phyloP scores from a whole-genome alignment of 139 green algal genomes.

The Picochlorum sp. region DNA sequence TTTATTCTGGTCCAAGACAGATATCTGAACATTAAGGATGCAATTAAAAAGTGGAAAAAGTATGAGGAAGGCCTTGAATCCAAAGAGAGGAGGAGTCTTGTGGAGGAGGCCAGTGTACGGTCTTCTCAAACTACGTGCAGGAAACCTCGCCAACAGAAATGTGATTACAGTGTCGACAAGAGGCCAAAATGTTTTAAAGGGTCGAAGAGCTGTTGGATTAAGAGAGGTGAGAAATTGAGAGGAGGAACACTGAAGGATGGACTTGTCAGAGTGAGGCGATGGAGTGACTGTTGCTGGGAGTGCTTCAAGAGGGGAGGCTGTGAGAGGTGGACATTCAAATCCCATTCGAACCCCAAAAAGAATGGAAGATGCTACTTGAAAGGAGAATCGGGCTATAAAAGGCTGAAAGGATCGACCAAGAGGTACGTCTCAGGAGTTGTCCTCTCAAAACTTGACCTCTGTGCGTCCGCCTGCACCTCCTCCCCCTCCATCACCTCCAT shows the following conservation, averaged over 20 bases:
- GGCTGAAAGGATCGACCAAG: too few species aligned
- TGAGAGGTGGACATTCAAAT: neutral
- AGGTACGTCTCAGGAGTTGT: too few species aligned
- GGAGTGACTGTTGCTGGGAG: neutral
- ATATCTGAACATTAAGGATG: neutral
- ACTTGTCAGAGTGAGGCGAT: neutral
- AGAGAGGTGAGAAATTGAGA: neutral
- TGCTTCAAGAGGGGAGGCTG: conserved; percentile 2
- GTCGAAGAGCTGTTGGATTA: neutral
- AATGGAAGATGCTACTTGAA: neutral
- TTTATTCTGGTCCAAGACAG: neutral
- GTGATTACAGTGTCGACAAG: neutral
- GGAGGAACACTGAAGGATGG: neutral
- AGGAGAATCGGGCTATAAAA: neutral
- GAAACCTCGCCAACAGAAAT: neutral
- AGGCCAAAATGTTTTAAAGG: neutral
- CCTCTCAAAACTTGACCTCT: too few species aligned
- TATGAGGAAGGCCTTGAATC: neutral
- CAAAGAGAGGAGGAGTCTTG: neutral
- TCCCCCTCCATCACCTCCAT: neutral
- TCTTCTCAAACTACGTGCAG: too few species aligned
- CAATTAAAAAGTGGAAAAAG: neutral
- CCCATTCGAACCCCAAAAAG: neutral
- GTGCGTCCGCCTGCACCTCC: neutral
- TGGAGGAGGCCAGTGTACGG: neutral